Conservation (phyloP, 441 rosid species). For the Lepidium campestre region DNA sequence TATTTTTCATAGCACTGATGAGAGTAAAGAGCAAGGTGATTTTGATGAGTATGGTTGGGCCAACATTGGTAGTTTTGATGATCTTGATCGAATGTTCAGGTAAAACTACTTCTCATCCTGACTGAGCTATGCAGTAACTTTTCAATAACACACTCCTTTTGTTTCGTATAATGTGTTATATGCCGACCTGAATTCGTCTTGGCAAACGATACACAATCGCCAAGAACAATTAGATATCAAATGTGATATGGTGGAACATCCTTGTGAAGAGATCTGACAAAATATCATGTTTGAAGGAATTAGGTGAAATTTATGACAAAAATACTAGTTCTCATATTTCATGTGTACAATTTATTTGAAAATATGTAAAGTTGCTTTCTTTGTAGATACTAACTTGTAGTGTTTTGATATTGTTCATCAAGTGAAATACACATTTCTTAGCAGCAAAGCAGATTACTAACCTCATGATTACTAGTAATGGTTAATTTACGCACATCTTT, state of each 20-base stretch:
- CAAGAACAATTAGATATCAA: neutral
- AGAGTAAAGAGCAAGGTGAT: constrained; percentile 65
- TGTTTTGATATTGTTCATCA: neutral
- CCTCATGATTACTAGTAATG: constrained; percentile 2
- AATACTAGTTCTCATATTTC: neutral
- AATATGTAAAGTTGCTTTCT: neutral
- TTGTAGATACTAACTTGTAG: neutral
- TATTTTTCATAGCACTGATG: constrained; percentile 47
- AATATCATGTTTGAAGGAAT: neutral
- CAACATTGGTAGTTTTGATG: constrained; percentile 93
- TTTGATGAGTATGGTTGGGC: constrained; percentile 89
- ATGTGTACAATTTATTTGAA: neutral
- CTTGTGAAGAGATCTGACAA: neutral
- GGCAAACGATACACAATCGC: neutral
- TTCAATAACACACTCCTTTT: neutral
- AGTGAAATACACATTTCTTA: neutral
- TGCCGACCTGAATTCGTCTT: neutral
- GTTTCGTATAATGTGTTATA: neutral
- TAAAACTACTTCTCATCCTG: constrained; percentile 34
- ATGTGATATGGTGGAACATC: neutral
- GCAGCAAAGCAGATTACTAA: neutral
- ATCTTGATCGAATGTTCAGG: constrained; percentile 93
- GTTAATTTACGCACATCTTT: neutral
- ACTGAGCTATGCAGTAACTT: neutral
- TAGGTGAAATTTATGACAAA: neutral